Percentiles rank a stretch among this genome's conserved stretches.
Conservation (phyloP, 2,329 filamentous ascomycete species). For the Daldinia eschscholtzii region DNA sequence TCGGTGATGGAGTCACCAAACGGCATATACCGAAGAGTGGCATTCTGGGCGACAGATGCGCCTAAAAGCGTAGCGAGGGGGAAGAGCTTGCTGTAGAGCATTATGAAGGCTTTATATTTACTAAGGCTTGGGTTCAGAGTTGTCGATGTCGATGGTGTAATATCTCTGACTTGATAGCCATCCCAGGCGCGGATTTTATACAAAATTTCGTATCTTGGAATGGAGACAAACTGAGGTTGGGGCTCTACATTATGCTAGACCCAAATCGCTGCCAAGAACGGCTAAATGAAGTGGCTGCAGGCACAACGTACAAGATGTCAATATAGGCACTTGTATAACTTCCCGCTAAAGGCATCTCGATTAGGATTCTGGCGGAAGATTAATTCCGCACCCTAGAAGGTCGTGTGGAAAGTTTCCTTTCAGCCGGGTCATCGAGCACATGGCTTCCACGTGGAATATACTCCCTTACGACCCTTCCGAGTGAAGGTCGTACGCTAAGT, state of each 20-base stretch:
- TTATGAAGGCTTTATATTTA: constrained; percentile 22
- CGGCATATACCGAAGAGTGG: constrained; percentile 55
- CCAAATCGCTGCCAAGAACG: constrained; percentile 22
- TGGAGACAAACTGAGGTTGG: not conserved
- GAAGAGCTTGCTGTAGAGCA: constrained; percentile 47
- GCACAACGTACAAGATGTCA: constrained; percentile 6
- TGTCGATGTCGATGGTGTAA: constrained; percentile 3
- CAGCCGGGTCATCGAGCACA: constrained; percentile 35
- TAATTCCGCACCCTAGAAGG: constrained; percentile 28
- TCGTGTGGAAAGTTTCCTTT: constrained; percentile 29
- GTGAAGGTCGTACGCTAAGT: constrained; percentile 2
- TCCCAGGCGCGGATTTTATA: constrained; percentile 28
- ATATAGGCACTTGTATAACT: constrained; percentile 26
- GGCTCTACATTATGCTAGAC: constrained; percentile 6
- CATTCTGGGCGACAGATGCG: constrained; percentile 45
- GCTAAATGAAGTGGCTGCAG: constrained; percentile 33
- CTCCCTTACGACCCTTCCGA: constrained; percentile 13
- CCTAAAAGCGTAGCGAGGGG: constrained; percentile 38
- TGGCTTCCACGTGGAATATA: constrained; percentile 42
- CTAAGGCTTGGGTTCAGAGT: not conserved
- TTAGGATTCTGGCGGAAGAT: constrained; percentile 29
- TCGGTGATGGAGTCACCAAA: constrained; percentile 61
- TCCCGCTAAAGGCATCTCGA: constrained; percentile 1
- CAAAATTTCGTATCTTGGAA: not conserved
- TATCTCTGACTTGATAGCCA: not conserved